Evolutionary conservation across 257 asterid species (phyloP), one percentile per base, ranked within the genome.

Genomic region (Fraxinus anomala): DNA sequence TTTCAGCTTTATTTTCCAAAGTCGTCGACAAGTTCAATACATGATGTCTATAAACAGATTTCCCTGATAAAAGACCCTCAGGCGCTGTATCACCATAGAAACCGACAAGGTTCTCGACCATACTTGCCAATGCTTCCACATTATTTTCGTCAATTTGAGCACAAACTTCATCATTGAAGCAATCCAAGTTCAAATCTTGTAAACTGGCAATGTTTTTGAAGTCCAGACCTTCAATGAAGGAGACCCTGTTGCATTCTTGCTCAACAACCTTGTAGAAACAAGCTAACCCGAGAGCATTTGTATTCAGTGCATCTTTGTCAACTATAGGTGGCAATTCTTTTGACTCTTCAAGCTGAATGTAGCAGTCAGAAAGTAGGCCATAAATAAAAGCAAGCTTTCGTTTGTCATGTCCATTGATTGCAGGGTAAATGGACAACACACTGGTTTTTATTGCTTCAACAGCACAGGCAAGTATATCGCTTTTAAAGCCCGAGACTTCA

Each of bases 121-220:
- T 91, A 76, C 74, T 81, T 40, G 97, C 98, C 73, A 96, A 86
- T 36, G 93, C 89, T 73, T 89, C 97, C 77, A 96, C 94, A 78
- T 81, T 89, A 71, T 82, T 77, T 78, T 93, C 98, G 79, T 86
- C 86, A 72, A 92, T 88, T 68, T 90, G 97, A 75, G 94, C 84
- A 84, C 78, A 85, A 73, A 93, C 89, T 89, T 96, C 99, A 51
- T 67, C 72, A 33, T 83, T 92, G 85, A 93, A 89, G 88, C 85
- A 80, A 79, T 70, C 90, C 80, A 88, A 88, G 89, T 92, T 93
- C 78, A 96, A 85, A 80, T 82, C 91, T 85, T 86, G 85, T 77
- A 96, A 79, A 54, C 92, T 84, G 34, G 98, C 94, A 83, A 96
- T 83, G 71, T 90, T 93, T 89, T 96, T 96, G 77, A 92, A 92